Conservation (phyloP, 2,329 filamentous ascomycete genomes). For the Scopulariopsis brevicaulis region DNA sequence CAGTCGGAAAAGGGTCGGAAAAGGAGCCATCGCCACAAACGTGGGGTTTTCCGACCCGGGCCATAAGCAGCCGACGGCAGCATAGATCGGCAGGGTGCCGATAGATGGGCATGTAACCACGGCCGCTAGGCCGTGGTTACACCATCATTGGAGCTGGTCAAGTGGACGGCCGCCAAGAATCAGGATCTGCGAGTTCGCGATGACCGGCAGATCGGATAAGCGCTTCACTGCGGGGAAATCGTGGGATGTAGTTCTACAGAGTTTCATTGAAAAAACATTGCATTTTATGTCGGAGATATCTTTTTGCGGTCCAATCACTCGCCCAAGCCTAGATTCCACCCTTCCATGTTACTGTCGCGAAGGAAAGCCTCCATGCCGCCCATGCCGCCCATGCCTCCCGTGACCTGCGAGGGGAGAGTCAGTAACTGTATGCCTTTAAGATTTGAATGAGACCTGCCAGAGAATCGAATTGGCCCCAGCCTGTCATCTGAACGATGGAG, state of each 20-base stretch:
- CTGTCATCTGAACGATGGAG: not conserved
- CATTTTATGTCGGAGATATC: not conserved
- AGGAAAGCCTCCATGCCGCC: not conserved
- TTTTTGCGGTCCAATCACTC: not conserved
- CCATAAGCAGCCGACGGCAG: not conserved
- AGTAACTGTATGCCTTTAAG: not conserved
- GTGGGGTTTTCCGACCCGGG: not conserved
- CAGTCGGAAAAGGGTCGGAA: not conserved
- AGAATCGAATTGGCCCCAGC: conserved; percentile 14
- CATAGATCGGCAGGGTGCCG: not conserved
- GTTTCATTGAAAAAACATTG: not conserved
- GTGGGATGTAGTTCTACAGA: not conserved
- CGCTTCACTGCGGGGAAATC: not conserved
- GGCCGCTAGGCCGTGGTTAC: not conserved
- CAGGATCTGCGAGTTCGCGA: not conserved
- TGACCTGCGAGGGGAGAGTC: not conserved
- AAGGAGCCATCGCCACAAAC: not conserved
- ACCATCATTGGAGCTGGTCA: not conserved
- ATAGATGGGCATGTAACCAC: no score
- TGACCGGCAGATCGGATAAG: not conserved
- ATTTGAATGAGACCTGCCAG: conserved; percentile 5
- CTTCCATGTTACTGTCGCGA: not conserved
- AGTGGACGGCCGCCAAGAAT: not conserved
- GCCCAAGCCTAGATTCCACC: not conserved
- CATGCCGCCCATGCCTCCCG: not conserved